Evolutionary conservation across 768 basidiomycete genomes (phyloP), one percentile per base, ranked within the genome.

Genomic region (Omphalotus guepiniiformis): DNA sequence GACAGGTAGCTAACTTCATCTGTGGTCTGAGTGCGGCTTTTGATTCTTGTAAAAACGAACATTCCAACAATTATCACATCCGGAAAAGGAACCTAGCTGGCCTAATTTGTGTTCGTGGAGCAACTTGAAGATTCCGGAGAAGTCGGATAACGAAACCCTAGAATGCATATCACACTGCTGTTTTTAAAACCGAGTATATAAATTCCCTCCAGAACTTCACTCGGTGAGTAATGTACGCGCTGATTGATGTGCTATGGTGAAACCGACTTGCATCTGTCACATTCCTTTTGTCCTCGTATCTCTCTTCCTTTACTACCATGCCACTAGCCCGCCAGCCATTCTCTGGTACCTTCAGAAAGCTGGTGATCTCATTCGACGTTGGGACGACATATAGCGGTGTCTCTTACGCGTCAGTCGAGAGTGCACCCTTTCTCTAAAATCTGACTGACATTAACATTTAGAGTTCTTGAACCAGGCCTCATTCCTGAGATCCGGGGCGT

Each of bases 381-480:
- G 76, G 76, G 12, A 76, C 73, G 4, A 77, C 73, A 2, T 76
- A 60, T 27, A 75, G 73, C 37, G 73, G 73, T 4, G 66, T 77
- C n/a, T 70, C 70, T 2, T 77, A 77, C 49, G 53, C 56, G 63
- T 59, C 36, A 26, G 51, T 39, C 36, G 27, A 29, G 19, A 3
- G n/a, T n/a, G n/a, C n/a, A n/a, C n/a, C n/a, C 6, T 21, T 29
- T 6, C 1, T 37, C 9, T 28, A 18, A 4, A 7, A 22, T 8
- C 18, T 15, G 11, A 1, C 29, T 30, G n/a, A 39, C 15, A 9
- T 9, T 34, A 6, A 21, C 12, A 35, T 13, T 42, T 29, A 39
- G 23, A 42, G 70, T 78, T 48, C 60, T 78, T 3, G 64, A 70
- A 53, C 69, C 67, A 25, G 66, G 66, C n/a, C 54, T 60, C 50